A percentile compares a stretch with the other conserved stretches of the same genome.
Evolutionary conservation across 2,329 filamentous ascomycete species (phyloP).

Genomic region (Claviceps spartinae): DNA sequence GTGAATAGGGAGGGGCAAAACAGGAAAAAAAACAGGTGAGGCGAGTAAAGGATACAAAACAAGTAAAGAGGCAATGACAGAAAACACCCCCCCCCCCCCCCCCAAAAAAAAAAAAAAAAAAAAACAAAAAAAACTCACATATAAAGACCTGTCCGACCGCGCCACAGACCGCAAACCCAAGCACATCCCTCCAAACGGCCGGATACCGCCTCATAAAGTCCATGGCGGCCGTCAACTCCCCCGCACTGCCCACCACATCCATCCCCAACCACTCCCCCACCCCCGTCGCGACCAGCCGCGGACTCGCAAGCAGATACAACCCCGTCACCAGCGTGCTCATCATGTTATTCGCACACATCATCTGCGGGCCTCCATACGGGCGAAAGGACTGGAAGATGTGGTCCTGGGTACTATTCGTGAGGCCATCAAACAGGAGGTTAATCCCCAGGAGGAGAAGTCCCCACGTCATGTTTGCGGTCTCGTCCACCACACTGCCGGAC

Average conservation of each 20-base stretch:
- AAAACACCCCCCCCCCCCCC: no score
- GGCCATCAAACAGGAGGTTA: conserved; percentile 87
- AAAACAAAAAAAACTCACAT: conserved; percentile 33
- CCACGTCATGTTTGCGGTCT: conserved; percentile 51
- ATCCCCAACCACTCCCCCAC: conserved; percentile 53
- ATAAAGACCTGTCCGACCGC: conserved; percentile 95
- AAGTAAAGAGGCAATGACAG: no score
- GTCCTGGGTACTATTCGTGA: conserved; percentile 95
- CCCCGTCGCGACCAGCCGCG: conserved; percentile 60
- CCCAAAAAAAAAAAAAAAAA: no score
- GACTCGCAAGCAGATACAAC: conserved; percentile 62
- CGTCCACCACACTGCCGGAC: conserved; percentile 23
- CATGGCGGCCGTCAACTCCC: conserved; percentile 68
- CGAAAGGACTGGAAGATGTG: conserved; percentile 74
- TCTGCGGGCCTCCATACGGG: conserved; percentile 82
- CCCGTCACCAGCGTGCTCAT: conserved; percentile 69
- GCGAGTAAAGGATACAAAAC: no score
- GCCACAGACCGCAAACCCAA: conserved; percentile 81
- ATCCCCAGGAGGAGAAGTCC: conserved; percentile 73
- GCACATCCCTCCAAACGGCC: conserved; percentile 69
- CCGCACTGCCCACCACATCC: conserved; percentile 49
- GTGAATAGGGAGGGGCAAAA: no score
- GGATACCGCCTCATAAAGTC: conserved; percentile 72
- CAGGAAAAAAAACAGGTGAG: no score
- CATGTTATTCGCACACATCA: conserved; percentile 98